A percentile compares a stretch with the other conserved stretches of the same genome.
phyloP scores from a whole-genome alignment of 225 moss, liverwort and hornwort species.

The Pseudisothecium myosuroides region DNA sequence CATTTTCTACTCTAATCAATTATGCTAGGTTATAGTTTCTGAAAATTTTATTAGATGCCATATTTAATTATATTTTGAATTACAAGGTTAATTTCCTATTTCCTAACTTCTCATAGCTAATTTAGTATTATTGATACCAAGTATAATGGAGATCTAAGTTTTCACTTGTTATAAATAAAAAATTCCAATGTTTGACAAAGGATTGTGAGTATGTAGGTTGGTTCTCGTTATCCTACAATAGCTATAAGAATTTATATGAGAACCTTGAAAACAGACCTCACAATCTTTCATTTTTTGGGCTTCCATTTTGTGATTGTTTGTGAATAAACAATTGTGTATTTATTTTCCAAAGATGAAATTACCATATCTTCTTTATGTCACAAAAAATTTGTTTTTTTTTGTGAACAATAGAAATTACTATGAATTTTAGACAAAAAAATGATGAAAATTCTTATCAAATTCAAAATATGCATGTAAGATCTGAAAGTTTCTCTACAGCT shows the following conservation, averaged over 20 bases:
- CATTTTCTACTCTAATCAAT: too few relatives aligned
- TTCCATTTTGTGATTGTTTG: too few relatives aligned
- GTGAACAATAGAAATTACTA: not conserved
- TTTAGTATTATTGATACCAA: not conserved
- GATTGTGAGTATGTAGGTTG: not conserved
- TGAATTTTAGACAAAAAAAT: not conserved
- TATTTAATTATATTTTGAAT: too few relatives aligned
- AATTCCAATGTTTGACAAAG: accelerated
- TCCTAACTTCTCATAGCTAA: not conserved
- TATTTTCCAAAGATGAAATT: not conserved
- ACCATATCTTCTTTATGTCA: not conserved
- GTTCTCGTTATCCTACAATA: accelerated
- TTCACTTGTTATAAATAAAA: not conserved
- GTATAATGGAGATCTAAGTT: not conserved
- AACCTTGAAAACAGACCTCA: accelerated
- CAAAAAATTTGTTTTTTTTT: not conserved
- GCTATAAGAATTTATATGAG: not conserved
- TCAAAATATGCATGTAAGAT: not conserved
- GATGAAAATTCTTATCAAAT: not conserved
- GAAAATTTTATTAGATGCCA: too few relatives aligned
- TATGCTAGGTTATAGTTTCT: too few relatives aligned
- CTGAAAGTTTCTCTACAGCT: accelerated
- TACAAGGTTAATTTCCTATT: not conserved
- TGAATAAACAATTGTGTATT: not conserved
- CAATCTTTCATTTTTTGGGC: not conserved